Evolutionary conservation across 106 monocot genomes (phyloP), one percentile per base, ranked within the genome.

Genomic region (Dendrobium chrysotoxum): DNA sequence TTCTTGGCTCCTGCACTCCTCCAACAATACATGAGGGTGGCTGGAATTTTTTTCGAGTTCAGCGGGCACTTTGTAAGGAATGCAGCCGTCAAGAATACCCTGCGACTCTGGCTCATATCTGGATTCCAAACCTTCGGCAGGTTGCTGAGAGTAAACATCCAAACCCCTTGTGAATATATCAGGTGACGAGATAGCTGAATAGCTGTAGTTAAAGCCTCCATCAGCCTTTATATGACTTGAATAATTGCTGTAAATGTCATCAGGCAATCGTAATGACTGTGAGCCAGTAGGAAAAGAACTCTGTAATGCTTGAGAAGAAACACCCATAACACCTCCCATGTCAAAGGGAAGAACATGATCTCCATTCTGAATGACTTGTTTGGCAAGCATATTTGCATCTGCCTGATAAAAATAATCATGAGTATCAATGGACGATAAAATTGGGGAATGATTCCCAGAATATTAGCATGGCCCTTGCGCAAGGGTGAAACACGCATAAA

Each of bases 361-460:
- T 80, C 87, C 87, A 77, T 89, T 80, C 57, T 92, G 83, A 72
- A 85, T 89, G 5, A 88, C 90, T 31, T 53, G 68, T 78, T 87
- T 90, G 57, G 89, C 90, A 4, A 80, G 77, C 10, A 58, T 79
- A 44, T 81, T 81, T 53, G 92, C 90, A 75, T 91, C 85, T 66
- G 77, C 92, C 95, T 95, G 85, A 61, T 85, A 77, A 79, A 18
- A 45, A 74, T 76, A 1, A 78, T 4, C 28, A 53, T 20, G 73
- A 57, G 64, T 58, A 75, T 28, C 45, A 40, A 31, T 44, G 66
- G 18, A 16, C 8, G 9, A 66, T 41, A 6, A 50, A 50, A 13
- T 50, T 50, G 50, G 50, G 50, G 50, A 50, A 50, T 50, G 50
- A 50, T 50, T 3, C 15, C 0, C 3, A 50, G 15, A 50, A 50